Evolutionary conservation across 1,284 basidiomycete species (phyloP), one percentile per base, ranked within the genome.

Genomic region (Cryptococcus hybrid): DNA sequence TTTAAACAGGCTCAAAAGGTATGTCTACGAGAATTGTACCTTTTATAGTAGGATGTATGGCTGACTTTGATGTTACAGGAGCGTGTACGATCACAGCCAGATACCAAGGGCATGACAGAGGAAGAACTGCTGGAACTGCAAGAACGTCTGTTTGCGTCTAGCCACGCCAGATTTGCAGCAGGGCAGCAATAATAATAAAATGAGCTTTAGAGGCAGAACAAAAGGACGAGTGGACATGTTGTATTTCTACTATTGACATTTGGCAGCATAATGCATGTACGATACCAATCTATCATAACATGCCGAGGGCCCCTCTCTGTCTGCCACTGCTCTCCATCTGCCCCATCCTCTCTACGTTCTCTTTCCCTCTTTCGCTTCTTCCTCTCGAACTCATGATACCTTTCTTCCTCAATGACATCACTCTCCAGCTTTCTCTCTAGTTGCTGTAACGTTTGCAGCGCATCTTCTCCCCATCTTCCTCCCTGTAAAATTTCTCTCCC

Each of bases 81-180:
- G 53, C 68, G 73, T 9, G 92, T 92, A 74, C 86, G 88, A 8
- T 88, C 89, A 47, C 92, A 92, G 76, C 85, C 92, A 68, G 90
- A 93, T 70, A 86, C 88, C 62, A 92, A 90, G 47, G 95, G 94
- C 35, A 82, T 97, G 78, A 89, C 90, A 11, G 87, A 92, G 71
- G 95, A 93, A 73, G 90, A 99, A 74, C 84, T 98, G 37, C 81
- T 89, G 52, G 86, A 85, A 57, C 85, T 89, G 70, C 95, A 99
- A 79, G 90, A 97, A 76, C 84, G 86, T 63, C 81, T 99, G 43
- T 99, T 99, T 70, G 93, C 92, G 11, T 87, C 87, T 43, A 92
- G 90, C 76, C 87, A 80, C 61, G 83, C 82, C 3, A 66, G 81
- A 35, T 80, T 82, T 48, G 82, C 81, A 30, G 80, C 12, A 0